Percentiles rank a stretch among this genome's conserved stretches.
These are phyloP conservation scores for Astrocystis sublimbata DNA, from an alignment of 495 filamentous ascomycete genomes.

Conservation along the genomic window DNA sequence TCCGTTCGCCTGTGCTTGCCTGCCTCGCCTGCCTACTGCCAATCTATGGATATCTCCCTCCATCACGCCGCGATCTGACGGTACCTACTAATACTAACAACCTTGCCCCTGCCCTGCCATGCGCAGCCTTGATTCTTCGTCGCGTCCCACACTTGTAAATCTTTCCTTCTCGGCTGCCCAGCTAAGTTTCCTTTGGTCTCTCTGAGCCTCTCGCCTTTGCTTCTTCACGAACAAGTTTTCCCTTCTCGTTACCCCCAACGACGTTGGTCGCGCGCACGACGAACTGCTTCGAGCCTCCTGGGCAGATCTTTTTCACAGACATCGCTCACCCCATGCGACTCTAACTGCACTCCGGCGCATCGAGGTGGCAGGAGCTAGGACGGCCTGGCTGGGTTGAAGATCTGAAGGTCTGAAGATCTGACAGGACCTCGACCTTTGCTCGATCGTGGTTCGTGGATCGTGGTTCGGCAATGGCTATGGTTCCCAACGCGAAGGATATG, in stretches of 20 bases:
- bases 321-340: constrained; percentile 10
- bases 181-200: too few species aligned
- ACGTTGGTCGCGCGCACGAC: background rate
- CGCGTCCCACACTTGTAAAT: constrained; percentile 4
- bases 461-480: constrained; percentile 13
- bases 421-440: constrained; percentile 10
- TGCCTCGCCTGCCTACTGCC: background rate
- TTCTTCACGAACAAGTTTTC: background rate
- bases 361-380: constrained; percentile 18
- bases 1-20: background rate
- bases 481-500: constrained; percentile 39
- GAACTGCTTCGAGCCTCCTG: background rate
- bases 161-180: background rate
- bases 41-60: too few species aligned
- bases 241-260: background rate
- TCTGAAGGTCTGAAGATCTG: constrained; percentile 16
- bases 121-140: constrained; percentile 5
- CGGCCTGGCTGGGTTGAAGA: constrained; percentile 15
- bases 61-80: too few species aligned
- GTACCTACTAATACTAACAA: constrained; percentile 1
- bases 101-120: background rate
- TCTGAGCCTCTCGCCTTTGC: too few species aligned
- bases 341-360: background rate
- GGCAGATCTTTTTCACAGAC: background rate
- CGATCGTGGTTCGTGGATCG: background rate